Evolutionary conservation across 306 rosid genomes (phyloP).

Genomic region (Crotalaria pallida): DNA sequence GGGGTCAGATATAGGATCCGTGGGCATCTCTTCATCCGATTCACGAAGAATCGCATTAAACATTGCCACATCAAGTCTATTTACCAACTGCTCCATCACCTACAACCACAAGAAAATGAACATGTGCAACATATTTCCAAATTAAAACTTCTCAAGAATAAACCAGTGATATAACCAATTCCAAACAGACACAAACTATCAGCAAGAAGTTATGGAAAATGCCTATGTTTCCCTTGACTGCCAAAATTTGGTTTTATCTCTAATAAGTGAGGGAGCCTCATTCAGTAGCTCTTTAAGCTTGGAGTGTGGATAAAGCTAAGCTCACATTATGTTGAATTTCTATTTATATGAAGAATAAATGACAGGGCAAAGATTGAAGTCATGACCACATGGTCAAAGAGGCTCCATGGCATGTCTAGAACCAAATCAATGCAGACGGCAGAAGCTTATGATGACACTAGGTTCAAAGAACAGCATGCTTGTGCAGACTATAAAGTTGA

Average conservation of each 20-base stretch:
- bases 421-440: constrained; percentile 9
- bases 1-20: constrained; percentile 91
- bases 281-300: not conserved
- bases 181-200: not conserved
- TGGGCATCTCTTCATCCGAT: constrained; percentile 88
- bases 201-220: not conserved
- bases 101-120: constrained; percentile 29
- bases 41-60: constrained; percentile 92
- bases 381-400: not conserved
- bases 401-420: not conserved
- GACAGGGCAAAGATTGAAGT: not conserved
- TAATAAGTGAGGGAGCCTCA: not conserved
- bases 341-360: not conserved
- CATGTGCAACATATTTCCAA: not conserved
- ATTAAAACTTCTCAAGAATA: not conserved
- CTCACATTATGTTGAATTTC: not conserved
- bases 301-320: not conserved
- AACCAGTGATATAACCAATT: not conserved
- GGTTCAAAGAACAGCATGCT: constrained; percentile 8
- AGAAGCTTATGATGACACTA: constrained; percentile 4
- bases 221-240: not conserved
- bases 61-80: constrained; percentile 89
- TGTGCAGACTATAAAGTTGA: not conserved
- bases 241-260: not conserved
- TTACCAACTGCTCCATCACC: constrained; percentile 80